Percentiles rank a stretch among this genome's conserved stretches.
Evolutionary conservation across 2,329 filamentous ascomycete genomes (phyloP).

Genomic region (Xylariaceae sp.): DNA sequence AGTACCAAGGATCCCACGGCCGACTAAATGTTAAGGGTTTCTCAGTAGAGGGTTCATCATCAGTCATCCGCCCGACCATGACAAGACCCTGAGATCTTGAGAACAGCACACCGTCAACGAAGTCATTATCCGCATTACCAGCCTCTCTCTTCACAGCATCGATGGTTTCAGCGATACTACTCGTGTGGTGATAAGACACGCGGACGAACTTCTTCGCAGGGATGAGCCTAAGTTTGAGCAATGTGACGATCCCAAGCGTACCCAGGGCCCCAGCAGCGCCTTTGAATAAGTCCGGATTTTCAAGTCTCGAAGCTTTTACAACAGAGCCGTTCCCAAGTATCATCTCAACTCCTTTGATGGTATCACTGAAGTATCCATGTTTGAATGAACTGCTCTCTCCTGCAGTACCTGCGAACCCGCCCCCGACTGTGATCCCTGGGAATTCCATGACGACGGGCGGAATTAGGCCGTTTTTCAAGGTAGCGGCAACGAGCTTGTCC

Average conservation of each 20-base stretch:
- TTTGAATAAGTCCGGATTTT: constrained; percentile 57
- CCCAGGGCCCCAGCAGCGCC: constrained; percentile 66
- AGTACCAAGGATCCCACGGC: constrained; percentile 66
- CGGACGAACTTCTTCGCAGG: constrained; percentile 53
- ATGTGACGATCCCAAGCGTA: constrained; percentile 60
- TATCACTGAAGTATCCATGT: constrained; percentile 62
- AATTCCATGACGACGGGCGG: constrained; percentile 68
- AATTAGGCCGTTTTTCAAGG: constrained; percentile 50
- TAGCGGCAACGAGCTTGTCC: constrained; percentile 57
- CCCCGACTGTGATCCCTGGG: constrained; percentile 64
- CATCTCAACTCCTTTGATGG: constrained; percentile 59
- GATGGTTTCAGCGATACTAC: constrained; percentile 35
- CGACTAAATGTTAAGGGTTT: constrained; percentile 48
- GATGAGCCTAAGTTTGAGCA: constrained; percentile 56
- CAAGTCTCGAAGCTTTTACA: constrained; percentile 47
- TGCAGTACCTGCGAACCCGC: constrained; percentile 62
- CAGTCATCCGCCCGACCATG: constrained; percentile 56
- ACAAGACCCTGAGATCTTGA: constrained; percentile 51
- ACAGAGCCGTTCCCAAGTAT: constrained; percentile 59
- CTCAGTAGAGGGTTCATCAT: constrained; percentile 36
- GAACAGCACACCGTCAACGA: constrained; percentile 65
- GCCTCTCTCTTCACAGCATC: constrained; percentile 42
- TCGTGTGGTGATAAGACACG: constrained; percentile 49
- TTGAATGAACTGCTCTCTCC: constrained; percentile 66
- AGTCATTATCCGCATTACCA: constrained; percentile 46